Conservation (phyloP, 257 asterid species). For the Penstemon davidsonii region DNA sequence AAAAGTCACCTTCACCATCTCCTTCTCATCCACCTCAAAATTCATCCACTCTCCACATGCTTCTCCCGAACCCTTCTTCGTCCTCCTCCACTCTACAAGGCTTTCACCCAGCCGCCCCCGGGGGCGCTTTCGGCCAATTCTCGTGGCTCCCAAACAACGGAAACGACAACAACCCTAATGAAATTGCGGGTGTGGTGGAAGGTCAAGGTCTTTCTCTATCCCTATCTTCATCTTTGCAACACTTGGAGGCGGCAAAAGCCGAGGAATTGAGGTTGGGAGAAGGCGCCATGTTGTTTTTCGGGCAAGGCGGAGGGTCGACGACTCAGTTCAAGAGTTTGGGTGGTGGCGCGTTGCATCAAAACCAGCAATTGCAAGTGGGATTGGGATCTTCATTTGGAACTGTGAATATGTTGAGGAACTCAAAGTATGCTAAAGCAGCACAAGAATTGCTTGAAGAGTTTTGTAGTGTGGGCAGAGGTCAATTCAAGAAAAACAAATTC, state of each 20-base stretch:
- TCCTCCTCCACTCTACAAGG: slow-evolving; percentile 45
- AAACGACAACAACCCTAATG: slow-evolving; percentile 44
- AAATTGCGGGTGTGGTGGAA: slow-evolving; percentile 53
- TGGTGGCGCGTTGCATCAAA: slow-evolving; percentile 30
- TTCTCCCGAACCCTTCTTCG: slow-evolving; percentile 59
- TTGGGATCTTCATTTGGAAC: slow-evolving; percentile 49
- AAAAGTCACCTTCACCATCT: slow-evolving; percentile 67
- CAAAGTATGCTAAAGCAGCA: slow-evolving; percentile 76
- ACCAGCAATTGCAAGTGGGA: slow-evolving; percentile 48
- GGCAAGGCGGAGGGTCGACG: slow-evolving; percentile 46
- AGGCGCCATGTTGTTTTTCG: slow-evolving; percentile 69
- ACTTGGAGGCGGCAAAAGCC: slow-evolving; percentile 66
- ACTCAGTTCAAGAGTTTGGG: slow-evolving; percentile 53
- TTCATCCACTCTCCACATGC: slow-evolving; percentile 73
- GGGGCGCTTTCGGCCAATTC: slow-evolving; percentile 48
- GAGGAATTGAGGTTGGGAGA: slow-evolving; percentile 74
- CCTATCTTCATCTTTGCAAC: slow-evolving; percentile 71
- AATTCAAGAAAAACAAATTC: slow-evolving; percentile 60
- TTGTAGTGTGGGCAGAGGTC: slow-evolving; percentile 91
- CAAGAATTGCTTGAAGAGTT: slow-evolving; percentile 88
- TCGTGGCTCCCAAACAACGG: slow-evolving; percentile 58
- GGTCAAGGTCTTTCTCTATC: slow-evolving; percentile 91
- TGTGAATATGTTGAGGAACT: slow-evolving; percentile 63
- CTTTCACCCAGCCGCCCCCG: slow-evolving; percentile 41
- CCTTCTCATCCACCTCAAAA: slow-evolving; percentile 40